phyloP scores from a whole-genome alignment of 225 moss, liverwort and hornwort species.

The Polytrichum formosum region DNA sequence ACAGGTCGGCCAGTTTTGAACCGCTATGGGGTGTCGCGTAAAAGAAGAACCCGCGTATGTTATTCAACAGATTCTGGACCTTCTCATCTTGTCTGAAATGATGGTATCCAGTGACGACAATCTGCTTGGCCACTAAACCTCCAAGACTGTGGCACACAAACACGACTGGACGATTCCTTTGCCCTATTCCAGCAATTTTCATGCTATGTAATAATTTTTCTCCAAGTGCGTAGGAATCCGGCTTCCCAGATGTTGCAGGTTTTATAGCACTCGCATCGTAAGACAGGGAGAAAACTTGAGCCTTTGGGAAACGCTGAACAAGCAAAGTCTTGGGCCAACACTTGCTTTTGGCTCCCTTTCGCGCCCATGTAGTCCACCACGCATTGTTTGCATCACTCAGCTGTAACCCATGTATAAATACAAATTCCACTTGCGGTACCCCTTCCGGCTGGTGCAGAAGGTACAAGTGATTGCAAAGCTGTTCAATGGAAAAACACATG shows the following conservation, averaged over 20 bases:
- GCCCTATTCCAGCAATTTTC: not conserved
- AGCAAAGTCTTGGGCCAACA: conserved; percentile 31
- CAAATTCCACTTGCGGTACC: not conserved
- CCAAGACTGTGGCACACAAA: conserved; percentile 3
- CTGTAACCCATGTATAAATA: conserved; percentile 7
- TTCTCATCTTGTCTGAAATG: not conserved
- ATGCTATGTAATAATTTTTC: conserved; percentile 4
- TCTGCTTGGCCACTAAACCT: conserved; percentile 5
- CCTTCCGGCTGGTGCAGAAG: not conserved
- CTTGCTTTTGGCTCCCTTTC: not conserved
- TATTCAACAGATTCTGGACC: conserved; percentile 13
- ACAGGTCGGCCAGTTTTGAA: not conserved
- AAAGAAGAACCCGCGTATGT: conserved; percentile 23
- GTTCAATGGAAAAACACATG: not conserved
- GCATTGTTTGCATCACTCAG: not conserved
- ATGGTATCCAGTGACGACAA: not conserved
- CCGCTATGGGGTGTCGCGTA: conserved; percentile 18
- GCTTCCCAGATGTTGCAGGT: conserved; percentile 4
- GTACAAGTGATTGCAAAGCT: not conserved
- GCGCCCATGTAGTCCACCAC: not conserved
- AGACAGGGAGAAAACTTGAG: conserved; percentile 17
- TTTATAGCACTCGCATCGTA: conserved; percentile 13
- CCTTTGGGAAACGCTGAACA: conserved; percentile 11
- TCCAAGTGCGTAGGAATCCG: conserved; percentile 12
- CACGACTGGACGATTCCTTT: not conserved